Evolutionary conservation across 169 alveolate species (phyloP), one percentile per base, ranked within the genome.

Genomic region (Cryptosporidium tyzzeri): DNA sequence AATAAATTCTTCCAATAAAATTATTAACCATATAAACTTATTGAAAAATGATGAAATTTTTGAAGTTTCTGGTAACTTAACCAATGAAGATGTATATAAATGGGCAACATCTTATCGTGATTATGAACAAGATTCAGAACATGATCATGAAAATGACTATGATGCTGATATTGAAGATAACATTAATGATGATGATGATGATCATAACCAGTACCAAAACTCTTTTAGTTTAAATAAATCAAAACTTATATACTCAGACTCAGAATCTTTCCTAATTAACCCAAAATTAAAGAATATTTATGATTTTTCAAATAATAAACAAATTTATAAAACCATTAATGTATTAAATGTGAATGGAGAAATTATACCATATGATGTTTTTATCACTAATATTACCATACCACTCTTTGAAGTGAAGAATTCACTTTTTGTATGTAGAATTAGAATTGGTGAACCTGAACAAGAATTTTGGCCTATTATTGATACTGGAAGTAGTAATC

Each of bases 401-500:
- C 89, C 89, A 41, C 35, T 80, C 23, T 80, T 31, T 29, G 89
- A 80, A 65, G 44, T 59, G 3, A 80, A 65, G 23, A 80, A 80
- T 44, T 80, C 89, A 1, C 68, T 80, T 0, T 80, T 80, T 80
- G 74, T 80, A 16, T 59, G 89, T 44, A 59, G 45, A 26, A 80
- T 80, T 39, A 8, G 50, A 68, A 91, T 94, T 6, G 97, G 97
- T 12, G 91, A 93, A 0, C 97, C 97, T 14, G 94, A 94, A 29
- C 96, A 94, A 67, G 86, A 69, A 26, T 48, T 94, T 14, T 94
- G 94, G 92, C 97, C 97, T 26, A 94, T 94, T 4, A 93, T 94
- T 29, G 97, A 94, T 75, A 94, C 97, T 1, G 97, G 97, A 14
- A 94, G 97, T 85, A 94, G 95, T 69, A 94, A 94, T 69, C 55